phyloP scores from a whole-genome alignment of 208 protist genomes.

The Trypanosoma platydactyli region DNA sequence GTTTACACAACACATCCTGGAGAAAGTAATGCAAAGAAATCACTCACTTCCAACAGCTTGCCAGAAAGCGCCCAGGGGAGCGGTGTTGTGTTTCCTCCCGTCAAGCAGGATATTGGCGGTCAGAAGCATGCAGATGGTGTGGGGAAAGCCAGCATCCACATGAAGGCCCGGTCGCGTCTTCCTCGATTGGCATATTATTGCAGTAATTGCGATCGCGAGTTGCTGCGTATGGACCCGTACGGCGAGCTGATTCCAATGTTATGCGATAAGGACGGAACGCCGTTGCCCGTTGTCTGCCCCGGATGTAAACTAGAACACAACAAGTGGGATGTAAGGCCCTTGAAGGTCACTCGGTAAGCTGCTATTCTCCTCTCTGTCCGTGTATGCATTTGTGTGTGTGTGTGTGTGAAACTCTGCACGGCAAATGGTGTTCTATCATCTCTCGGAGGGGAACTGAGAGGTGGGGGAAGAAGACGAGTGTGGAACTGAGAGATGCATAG shows the following conservation, averaged over 20 bases:
- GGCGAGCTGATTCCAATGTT: slow-evolving; percentile 83
- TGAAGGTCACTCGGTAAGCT: slow-evolving; percentile 11
- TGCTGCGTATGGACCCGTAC: slow-evolving; percentile 72
- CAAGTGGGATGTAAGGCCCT: slow-evolving; percentile 69
- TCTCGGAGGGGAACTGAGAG: background rate
- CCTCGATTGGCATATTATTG: slow-evolving; percentile 70
- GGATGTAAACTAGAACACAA: slow-evolving; percentile 74
- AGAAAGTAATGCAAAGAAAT: background rate
- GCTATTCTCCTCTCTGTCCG: background rate
- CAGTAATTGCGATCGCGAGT: slow-evolving; percentile 54
- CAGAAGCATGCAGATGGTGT: slow-evolving; percentile 20
- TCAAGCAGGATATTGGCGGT: slow-evolving; percentile 30
- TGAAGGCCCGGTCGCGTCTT: background rate
- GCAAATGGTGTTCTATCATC: background rate
- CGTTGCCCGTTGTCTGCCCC: slow-evolving; percentile 75
- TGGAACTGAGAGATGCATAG: too few relatives aligned
- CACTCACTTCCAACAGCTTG: background rate
- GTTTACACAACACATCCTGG: slow-evolving; percentile 10
- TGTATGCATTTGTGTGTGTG: background rate
- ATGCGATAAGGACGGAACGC: slow-evolving; percentile 50
- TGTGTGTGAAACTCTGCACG: background rate
- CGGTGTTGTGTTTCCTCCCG: slow-evolving; percentile 1
- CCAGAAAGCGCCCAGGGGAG: background rate
- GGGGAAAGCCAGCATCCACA: background rate
- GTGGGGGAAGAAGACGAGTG: background rate